phyloP scores from a whole-genome alignment of 2,329 filamentous ascomycete species.

The Annulohypoxylon truncatum region DNA sequence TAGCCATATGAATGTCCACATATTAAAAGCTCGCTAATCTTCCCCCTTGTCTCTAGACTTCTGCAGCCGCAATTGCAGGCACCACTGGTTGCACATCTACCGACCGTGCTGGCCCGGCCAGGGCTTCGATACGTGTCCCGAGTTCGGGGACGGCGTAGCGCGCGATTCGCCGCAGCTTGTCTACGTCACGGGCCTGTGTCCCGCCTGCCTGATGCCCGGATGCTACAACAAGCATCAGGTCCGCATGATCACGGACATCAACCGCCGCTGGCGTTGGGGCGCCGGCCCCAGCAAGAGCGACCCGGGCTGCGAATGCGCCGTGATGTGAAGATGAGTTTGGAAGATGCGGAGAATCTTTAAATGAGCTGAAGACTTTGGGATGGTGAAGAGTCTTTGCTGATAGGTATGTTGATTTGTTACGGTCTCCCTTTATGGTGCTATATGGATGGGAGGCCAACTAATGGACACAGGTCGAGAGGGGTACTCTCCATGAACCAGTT shows the following conservation, averaged over 20 bases:
- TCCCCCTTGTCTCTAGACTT: conserved; percentile 51
- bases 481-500: not conserved
- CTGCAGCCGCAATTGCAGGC: conserved; percentile 61
- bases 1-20: too few species aligned
- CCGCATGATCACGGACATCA: conserved; percentile 59
- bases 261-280: conserved; percentile 61
- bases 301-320: conserved; percentile 54
- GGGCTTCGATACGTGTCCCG: conserved; percentile 62
- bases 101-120: conserved; percentile 60
- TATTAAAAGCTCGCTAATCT: not conserved
- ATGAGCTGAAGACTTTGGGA: not conserved
- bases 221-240: conserved; percentile 61
- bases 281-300: conserved; percentile 56
- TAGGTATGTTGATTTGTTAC: not conserved
- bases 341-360: not conserved
- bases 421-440: not conserved
- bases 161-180: conserved; percentile 52
- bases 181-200: conserved; percentile 49
- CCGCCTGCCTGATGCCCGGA: conserved; percentile 55
- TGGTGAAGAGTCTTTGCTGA: not conserved
- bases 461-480: not conserved
- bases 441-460: not conserved
- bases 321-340: conserved; percentile 51
- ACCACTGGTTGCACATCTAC: conserved; percentile 63
- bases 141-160: conserved; percentile 55